Percentiles rank a stretch among this genome's conserved stretches.
These are phyloP conservation scores for Carex littledalei DNA, from an alignment of 176 grass and related monocot genomes.

Conservation along the genomic window DNA sequence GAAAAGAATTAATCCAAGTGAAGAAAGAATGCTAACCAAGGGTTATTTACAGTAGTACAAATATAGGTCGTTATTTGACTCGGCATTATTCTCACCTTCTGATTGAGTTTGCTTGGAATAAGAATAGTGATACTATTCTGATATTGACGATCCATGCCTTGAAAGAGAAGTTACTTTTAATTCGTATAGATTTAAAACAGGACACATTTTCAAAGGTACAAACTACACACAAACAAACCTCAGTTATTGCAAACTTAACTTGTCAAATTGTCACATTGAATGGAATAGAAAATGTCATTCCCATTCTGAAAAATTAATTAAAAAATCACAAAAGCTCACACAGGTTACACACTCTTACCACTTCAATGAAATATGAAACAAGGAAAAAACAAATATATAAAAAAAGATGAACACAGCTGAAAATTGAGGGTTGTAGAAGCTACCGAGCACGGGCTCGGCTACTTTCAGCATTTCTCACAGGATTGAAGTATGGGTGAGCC, in stretches of 20 bases:
- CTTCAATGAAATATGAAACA: slow-evolving; percentile 2
- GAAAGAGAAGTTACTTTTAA: neutral
- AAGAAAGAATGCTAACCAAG: neutral
- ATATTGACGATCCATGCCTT: neutral
- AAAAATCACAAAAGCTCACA: neutral
- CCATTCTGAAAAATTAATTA: neutral
- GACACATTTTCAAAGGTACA: neutral
- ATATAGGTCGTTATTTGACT: no score
- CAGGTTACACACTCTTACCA: slow-evolving; percentile 7
- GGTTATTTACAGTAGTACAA: neutral
- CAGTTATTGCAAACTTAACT: slow-evolving; percentile 1
- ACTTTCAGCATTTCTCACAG: slow-evolving; percentile 46
- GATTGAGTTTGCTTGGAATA: no score
- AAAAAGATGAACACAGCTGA: neutral
- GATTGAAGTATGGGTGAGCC: slow-evolving; percentile 71
- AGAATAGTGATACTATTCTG: neutral
- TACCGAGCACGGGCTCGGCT: slow-evolving; percentile 28
- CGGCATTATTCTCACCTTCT: neutral
- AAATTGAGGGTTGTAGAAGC: neutral
- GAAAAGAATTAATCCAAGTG: neutral
- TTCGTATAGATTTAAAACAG: neutral
- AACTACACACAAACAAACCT: neutral
- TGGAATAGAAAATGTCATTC: neutral
- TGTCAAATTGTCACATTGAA: neutral
- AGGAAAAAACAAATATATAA: neutral